phyloP scores from a whole-genome alignment of 768 basidiomycete species.

The Tricholomella constricta region DNA sequence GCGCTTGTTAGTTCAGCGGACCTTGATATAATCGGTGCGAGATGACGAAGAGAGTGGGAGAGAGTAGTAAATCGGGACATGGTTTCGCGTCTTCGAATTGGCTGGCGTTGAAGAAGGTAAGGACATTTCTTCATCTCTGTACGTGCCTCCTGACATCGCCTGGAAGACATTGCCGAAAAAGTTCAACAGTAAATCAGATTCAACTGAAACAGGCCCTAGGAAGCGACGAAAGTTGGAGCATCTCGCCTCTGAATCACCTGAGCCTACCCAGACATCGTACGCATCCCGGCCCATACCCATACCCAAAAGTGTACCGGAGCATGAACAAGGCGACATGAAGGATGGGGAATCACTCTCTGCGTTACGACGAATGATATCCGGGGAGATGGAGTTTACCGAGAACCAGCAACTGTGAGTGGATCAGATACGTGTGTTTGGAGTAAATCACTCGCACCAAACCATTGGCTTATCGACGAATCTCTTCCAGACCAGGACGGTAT shows the following conservation, averaged over 20 bases:
- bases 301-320: background rate
- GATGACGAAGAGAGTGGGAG: slow-evolving; percentile 7
- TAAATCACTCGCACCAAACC: background rate
- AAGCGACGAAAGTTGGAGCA: slow-evolving; percentile 33
- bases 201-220: slow-evolving; percentile 15
- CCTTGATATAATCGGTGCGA: background rate
- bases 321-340: slow-evolving; percentile 28
- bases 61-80: background rate
- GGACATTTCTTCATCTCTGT: slow-evolving; percentile 5
- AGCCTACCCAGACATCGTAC: background rate
- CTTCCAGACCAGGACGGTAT: slow-evolving; percentile 63
- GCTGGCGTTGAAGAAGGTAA: slow-evolving; percentile 56
- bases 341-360: slow-evolving; percentile 50
- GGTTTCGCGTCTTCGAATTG: slow-evolving; percentile 56
- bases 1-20: background rate
- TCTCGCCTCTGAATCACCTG: slow-evolving; percentile 8
- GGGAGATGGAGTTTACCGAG: slow-evolving; percentile 40
- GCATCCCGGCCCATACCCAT: slow-evolving; percentile 2
- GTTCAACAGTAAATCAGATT: background rate
- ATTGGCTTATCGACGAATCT: slow-evolving; percentile 9
- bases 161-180: slow-evolving; percentile 20
- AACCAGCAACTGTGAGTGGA: slow-evolving; percentile 47
- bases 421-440: slow-evolving; percentile 5
- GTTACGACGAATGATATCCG: slow-evolving; percentile 57
- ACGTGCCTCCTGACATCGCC: background rate